phyloP scores from a whole-genome alignment of 2,329 filamentous ascomycete genomes.

The Alternaria panax region DNA sequence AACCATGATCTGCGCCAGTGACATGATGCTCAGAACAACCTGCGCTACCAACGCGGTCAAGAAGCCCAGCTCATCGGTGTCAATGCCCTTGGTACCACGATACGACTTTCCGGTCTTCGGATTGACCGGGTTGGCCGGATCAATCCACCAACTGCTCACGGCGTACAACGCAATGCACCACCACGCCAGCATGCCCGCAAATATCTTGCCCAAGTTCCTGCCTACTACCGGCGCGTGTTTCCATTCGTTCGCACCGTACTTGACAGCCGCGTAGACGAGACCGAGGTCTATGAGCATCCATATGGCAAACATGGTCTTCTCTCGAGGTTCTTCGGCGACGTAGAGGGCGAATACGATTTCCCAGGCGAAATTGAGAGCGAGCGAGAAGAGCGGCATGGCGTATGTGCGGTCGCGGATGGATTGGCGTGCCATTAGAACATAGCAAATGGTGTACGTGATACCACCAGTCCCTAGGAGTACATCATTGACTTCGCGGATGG shows the following conservation, averaged over 20 bases:
- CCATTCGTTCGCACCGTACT: slow-evolving; percentile 56
- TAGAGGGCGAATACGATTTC: slow-evolving; percentile 60
- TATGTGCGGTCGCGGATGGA: slow-evolving; percentile 58
- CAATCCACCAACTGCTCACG: slow-evolving; percentile 58
- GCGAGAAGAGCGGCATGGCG: slow-evolving; percentile 59
- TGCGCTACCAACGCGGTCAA: slow-evolving; percentile 59
- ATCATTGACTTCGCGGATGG: slow-evolving; percentile 17
- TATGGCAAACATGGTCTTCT: slow-evolving; percentile 55
- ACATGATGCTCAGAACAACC: slow-evolving; percentile 51
- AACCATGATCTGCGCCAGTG: slow-evolving; percentile 56
- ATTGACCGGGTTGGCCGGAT: slow-evolving; percentile 56
- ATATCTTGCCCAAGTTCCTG: slow-evolving; percentile 51
- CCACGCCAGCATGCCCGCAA: slow-evolving; percentile 48
- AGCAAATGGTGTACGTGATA: slow-evolving; percentile 38
- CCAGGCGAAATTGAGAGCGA: slow-evolving; percentile 62
- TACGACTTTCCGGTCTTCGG: slow-evolving; percentile 52
- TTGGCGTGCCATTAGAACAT: slow-evolving; percentile 58
- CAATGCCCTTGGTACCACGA: slow-evolving; percentile 49
- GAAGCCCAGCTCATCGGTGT: slow-evolving; percentile 60
- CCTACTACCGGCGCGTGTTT: slow-evolving; percentile 53
- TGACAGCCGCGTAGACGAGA: slow-evolving; percentile 58
- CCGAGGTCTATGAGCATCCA: slow-evolving; percentile 61
- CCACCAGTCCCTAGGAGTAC: slow-evolving; percentile 24
- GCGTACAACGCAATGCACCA: slow-evolving; percentile 52
- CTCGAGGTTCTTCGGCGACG: slow-evolving; percentile 55